Conservation (phyloP, 2,329 filamentous ascomycete species). For the Talaromyces marneffei region DNA sequence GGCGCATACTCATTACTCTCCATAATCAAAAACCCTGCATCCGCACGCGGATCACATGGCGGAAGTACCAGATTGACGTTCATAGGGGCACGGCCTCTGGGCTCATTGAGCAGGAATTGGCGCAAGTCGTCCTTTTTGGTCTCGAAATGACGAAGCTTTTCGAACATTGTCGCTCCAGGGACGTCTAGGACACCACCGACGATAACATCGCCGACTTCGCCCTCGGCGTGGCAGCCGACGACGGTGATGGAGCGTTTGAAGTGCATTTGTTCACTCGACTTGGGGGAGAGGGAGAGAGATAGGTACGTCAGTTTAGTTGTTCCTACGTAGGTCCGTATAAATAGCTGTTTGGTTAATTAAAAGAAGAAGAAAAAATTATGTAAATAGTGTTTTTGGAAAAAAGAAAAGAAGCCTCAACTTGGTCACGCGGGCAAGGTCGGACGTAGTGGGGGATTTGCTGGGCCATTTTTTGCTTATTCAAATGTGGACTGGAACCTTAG, state of each 20-base stretch:
- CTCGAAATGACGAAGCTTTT: slow-evolving; percentile 43
- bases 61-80: slow-evolving; percentile 39
- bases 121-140: slow-evolving; percentile 38
- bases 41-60: slow-evolving; percentile 41
- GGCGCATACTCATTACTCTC: slow-evolving; percentile 43
- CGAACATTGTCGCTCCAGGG: slow-evolving; percentile 42
- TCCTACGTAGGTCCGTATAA: too few species aligned
- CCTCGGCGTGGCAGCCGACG: slow-evolving; percentile 24
- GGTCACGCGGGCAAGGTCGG: background rate
- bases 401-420: background rate
- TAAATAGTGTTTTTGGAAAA: background rate
- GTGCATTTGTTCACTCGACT: background rate
- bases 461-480: background rate
- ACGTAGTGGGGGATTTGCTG: background rate
- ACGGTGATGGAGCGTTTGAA: slow-evolving; percentile 15
- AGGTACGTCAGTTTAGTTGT: background rate
- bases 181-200: slow-evolving; percentile 44
- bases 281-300: background rate
- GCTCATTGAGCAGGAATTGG: slow-evolving; percentile 43
- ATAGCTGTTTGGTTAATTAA: background rate
- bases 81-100: slow-evolving; percentile 40
- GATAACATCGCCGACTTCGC: slow-evolving; percentile 46
- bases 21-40: slow-evolving; percentile 45
- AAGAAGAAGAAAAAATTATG: background rate
- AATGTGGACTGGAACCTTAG: background rate